Evolutionary conservation across 805 yeast species (phyloP).

Genomic region (Lachancea mirantina): DNA sequence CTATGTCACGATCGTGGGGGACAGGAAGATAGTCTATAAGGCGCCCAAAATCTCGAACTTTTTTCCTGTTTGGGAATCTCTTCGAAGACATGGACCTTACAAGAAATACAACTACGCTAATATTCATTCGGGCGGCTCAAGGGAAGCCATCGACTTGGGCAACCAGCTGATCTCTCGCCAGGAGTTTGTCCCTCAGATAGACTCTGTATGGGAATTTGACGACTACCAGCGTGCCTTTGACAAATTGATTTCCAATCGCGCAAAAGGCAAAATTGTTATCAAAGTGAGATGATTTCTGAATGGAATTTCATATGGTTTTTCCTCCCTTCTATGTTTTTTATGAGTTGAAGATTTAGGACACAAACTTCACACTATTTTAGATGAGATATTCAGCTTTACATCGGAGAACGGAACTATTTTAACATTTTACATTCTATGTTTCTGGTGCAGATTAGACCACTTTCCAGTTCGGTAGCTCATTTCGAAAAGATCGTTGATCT

Average conservation of each 20-base stretch:
- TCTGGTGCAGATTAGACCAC: too few species aligned
- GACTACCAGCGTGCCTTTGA: slow-evolving; percentile 47
- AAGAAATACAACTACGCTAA: slow-evolving; percentile 28
- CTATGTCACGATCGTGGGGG: slow-evolving; percentile 54
- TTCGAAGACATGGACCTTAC: slow-evolving; percentile 19
- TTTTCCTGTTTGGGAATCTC: slow-evolving; percentile 10
- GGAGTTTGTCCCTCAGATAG: slow-evolving; percentile 41
- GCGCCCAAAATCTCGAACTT: slow-evolving; percentile 8
- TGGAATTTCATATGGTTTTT: neutral
- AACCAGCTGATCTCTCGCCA: slow-evolving; percentile 19
- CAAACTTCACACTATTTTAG: too few species aligned
- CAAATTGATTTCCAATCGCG: slow-evolving; percentile 38
- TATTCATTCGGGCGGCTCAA: slow-evolving; percentile 9
- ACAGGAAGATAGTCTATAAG: slow-evolving; percentile 32
- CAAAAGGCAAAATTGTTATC: slow-evolving; percentile 57
- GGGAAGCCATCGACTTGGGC: slow-evolving; percentile 18
- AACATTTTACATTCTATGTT: too few species aligned
- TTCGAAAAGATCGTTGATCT: neutral
- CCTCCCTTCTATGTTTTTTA: neutral
- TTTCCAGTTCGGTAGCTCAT: too few species aligned
- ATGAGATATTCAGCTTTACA: too few species aligned
- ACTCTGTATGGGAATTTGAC: slow-evolving; percentile 44
- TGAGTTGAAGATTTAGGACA: too few species aligned
- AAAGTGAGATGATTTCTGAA: slow-evolving; percentile 10
- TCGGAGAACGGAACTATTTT: too few species aligned